Evolutionary conservation across 345 rosid species (phyloP), one percentile per base, ranked within the genome.

Genomic region (Salix purpurea): DNA sequence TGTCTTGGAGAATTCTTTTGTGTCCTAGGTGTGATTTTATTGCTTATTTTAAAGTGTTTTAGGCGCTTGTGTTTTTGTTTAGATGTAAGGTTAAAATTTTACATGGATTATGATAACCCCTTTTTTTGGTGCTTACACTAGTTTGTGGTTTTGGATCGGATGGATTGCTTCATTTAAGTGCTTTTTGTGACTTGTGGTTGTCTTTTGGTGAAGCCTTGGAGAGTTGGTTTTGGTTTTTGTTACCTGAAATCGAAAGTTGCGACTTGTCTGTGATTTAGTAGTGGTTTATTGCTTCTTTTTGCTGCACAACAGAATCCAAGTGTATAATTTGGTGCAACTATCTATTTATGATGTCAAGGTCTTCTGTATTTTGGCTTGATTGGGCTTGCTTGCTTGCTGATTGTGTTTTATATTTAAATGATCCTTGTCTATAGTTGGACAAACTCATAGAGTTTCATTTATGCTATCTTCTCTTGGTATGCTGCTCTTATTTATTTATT

Each of bases 181-280:
- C 37, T 4, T 39, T 18, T 15, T 4, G 16, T 72, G 66, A 56
- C 30, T 15, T 24, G 13, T 73, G 69, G 67, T 58, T 37, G 34
- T 73, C 18, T 61, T 72, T 39, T 73, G 68, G 62, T 72, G 76
- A n/a, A 72, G 18, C 72, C 24, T 2, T 72, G 66, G 44, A 14
- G 64, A 72, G 32, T 73, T 62, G 42, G 39, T 34, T 61, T 39
- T 40, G 76, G 18, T 58, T 72, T 70, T 12, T 69, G 54, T 9
- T 13, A n/a, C 50, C 60, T 19, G 73, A 24, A 32, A 23, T 46
- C 2, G 9, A 24, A 18, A 11, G 6, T 40, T 26, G 54, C 7
- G 16, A 44, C 60, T 23, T 72, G 37, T n/a, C 4, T 21, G 32
- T 71, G 46, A 71, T 71, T 21, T 21, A 50, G 10, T 10, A 19